A percentile compares a stretch with the other conserved stretches of the same genome.
phyloP scores from a whole-genome alignment of 768 basidiomycete species.

The Scleroderma bovista region DNA sequence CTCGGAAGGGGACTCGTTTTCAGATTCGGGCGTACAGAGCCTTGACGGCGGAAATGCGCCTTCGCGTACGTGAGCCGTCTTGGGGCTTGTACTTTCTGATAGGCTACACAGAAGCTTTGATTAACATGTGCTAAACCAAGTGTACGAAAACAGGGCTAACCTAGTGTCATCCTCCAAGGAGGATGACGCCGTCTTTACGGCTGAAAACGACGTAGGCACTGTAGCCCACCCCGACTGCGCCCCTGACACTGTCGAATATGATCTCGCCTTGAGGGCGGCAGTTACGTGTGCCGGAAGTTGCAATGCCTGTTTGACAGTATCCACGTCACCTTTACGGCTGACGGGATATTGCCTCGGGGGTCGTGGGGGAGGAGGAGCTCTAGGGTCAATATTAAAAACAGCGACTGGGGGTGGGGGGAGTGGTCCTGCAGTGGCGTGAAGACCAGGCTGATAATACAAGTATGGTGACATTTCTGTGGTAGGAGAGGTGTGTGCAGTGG shows the following conservation, averaged over 20 bases:
- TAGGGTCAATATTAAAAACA: constrained; percentile 42
- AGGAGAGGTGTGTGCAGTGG: constrained; percentile 25
- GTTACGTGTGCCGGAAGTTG: constrained; percentile 54
- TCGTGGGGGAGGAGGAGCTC: constrained; percentile 49
- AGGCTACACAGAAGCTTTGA: constrained; percentile 5
- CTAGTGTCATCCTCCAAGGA: constrained; percentile 7
- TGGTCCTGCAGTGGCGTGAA: constrained; percentile 70
- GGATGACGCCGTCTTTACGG: neutral
- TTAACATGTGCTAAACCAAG: neutral
- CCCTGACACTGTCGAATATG: constrained; percentile 15
- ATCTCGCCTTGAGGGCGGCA: constrained; percentile 31
- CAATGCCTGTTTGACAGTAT: constrained; percentile 53
- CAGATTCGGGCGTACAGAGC: constrained; percentile 22
- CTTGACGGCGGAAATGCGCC: constrained; percentile 58
- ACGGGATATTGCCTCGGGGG: constrained; percentile 59
- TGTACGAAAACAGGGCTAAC: constrained; percentile 12
- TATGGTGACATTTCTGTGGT: constrained; percentile 35
- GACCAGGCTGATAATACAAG: constrained; percentile 58
- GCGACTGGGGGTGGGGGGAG: constrained; percentile 66
- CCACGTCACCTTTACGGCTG: constrained; percentile 43
- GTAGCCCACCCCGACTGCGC: constrained; percentile 21
- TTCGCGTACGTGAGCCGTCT: constrained; percentile 44
- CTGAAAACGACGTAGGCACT: constrained; percentile 15
- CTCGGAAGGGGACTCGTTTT: constrained; percentile 7
- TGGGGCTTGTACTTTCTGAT: constrained; percentile 20